Conservation (phyloP, 306 rosid genomes). For the Datisca glomerata region DNA sequence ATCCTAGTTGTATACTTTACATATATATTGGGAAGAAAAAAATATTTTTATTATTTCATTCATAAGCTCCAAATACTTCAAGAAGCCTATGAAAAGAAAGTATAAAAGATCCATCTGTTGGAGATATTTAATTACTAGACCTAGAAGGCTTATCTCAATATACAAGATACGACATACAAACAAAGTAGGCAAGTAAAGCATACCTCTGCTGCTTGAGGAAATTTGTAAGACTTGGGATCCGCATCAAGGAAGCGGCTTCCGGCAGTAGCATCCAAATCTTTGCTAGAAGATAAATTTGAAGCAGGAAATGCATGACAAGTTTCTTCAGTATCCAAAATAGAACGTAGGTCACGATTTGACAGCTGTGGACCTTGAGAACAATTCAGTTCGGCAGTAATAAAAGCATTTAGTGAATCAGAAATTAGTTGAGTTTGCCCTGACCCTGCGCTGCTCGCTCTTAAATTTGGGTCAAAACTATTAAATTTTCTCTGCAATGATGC, state of each 20-base stretch:
- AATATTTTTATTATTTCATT: neutral
- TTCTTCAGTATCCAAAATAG: constrained; percentile 82
- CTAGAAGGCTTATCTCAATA: neutral
- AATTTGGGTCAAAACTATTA: constrained; percentile 12
- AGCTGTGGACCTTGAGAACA: constrained; percentile 26
- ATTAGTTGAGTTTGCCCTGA: constrained; percentile 23
- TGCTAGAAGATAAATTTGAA: constrained; percentile 32
- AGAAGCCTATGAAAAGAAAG: no score
- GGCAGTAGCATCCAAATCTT: constrained; percentile 22
- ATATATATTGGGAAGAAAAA: neutral
- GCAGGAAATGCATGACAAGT: constrained; percentile 76
- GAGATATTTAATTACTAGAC: no score
- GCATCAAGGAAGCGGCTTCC: constrained; percentile 26
- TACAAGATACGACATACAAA: neutral
- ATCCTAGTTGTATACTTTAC: no score
- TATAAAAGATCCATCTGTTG: no score
- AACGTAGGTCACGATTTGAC: constrained; percentile 31
- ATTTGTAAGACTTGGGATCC: constrained; percentile 31
- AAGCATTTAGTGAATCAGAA: constrained; percentile 56
- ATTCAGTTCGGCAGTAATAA: constrained; percentile 23
- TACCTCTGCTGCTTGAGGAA: constrained; percentile 42
- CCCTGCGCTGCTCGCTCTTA: constrained; percentile 9
- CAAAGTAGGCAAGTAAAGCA: constrained; percentile 8
- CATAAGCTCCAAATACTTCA: no score
- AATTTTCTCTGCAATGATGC: constrained; percentile 27